Base-by-base conservation (phyloP, 768 basidiomycete species). In the Russula ochroleuca region DNA sequence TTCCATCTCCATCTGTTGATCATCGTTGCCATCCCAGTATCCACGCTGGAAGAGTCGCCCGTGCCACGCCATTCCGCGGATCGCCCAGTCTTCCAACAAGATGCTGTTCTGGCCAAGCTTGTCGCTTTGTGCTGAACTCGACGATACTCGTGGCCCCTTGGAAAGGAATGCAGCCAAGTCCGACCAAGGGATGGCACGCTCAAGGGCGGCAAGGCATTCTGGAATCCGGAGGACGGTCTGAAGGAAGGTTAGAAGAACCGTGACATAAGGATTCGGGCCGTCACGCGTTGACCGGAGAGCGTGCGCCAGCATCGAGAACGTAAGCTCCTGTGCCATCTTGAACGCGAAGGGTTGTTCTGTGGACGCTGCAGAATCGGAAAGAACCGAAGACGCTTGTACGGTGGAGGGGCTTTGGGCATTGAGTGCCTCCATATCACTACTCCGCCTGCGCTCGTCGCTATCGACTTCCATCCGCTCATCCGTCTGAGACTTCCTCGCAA, bases 1-100 rank as follows among this genome's bases (percentile, higher is more conserved):
- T 45, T 77, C 76, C 52, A 81, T 79, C 61, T 86, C 86, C 57
- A 87, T 88, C 37, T 63, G 60, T 19, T 68, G 61, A 47, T 61
- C 69, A 1, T 78, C 65, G 33, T 61, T 63, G 57, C 79, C 78
- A 71, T 88, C 91, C 97, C 97, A 99, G 73, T 88, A 98, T 0
- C 95, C 96, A 45, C 92, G 85, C 73, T 96, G 94, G 72, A 89
- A 98, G 17, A 98, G 86, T 65, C 92, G 81, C 7, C 92, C 89
- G 4, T 92, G 88, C 97, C 97, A 99, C 69, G 94, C 94, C 87
- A 95, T 92, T 1, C 97, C 97, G 37, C 97, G 83, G 68, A 98
- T 72, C 70, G 90, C 91, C 94, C 95, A 98, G 70, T 98, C 97
- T 74, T 99, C 97, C 0, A 90, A 82, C 2, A 98, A 77, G 0